Conservation (phyloP, 495 filamentous ascomycete genomes). For the Annulohypoxylon moriforme region DNA sequence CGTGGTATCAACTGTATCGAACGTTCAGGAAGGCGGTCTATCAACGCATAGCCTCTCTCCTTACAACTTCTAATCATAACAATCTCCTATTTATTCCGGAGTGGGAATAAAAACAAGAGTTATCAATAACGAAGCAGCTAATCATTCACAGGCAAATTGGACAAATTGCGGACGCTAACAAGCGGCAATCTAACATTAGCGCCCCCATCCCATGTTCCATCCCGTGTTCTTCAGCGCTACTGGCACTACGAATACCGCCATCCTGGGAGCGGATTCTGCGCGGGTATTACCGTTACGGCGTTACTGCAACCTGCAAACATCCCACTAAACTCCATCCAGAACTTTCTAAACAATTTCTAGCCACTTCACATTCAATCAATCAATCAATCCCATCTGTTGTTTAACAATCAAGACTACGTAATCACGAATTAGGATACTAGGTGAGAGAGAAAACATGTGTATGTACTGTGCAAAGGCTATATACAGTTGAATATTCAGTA, state of each 20-base stretch:
- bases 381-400: background rate
- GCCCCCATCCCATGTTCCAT: background rate
- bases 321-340: constrained; percentile 7
- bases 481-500: constrained; percentile 47
- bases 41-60: background rate
- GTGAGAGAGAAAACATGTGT: constrained; percentile 19
- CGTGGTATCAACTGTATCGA: constrained; percentile 8
- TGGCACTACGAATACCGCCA: background rate
- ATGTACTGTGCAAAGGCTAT: constrained; percentile 48
- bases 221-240: background rate
- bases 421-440: background rate
- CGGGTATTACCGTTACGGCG: constrained; percentile 24
- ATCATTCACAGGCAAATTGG: background rate
- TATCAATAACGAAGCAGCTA: background rate
- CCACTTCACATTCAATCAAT: background rate
- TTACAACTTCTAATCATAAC: background rate
- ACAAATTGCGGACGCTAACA: background rate
- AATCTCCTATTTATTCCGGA: background rate
- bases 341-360: constrained; percentile 1
- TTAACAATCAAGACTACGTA: background rate
- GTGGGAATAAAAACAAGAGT: background rate
- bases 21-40: constrained; percentile 10
- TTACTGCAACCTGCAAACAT: background rate
- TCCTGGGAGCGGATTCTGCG: constrained; percentile 5
- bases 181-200: constrained; percentile 2